Base-by-base conservation (phyloP, 805 yeast species). In the Cyberlindnera xylosilytica region DNA sequence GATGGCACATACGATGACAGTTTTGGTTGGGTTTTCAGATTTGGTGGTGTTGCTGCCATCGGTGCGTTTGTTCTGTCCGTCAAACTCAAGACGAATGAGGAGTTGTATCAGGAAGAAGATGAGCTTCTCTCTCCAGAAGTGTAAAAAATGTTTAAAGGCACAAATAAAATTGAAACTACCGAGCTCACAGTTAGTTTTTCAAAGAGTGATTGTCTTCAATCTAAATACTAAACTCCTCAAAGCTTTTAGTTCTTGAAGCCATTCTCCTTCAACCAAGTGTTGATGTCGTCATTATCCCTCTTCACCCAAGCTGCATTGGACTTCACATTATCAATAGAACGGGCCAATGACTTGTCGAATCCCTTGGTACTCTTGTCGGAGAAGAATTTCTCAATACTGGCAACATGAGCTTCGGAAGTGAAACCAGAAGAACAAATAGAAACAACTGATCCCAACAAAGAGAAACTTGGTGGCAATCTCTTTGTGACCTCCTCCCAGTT, bases 401-500 rank as follows among this genome's bases (percentile, higher is more conserved):
- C 68, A 51, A 72, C 71, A 48, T 79, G 78, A 26, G 70, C 76
- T 28, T 64, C 61, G 41, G 76, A 74, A 22, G 88, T 74, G 65
- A 79, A 82, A 1, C 83, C 79, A 19, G 79, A 65, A 30, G 86
- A 74, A 36, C 81, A 66, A 27, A 84, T 49, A 24, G 73, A 69
- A 30, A 91, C 84, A 45, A 93, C 81, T 16, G 82, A 70, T 17
- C 91, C 84, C 54, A 91, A 71, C 87, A 89, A 79, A 19, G 88
- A 73, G 50, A 83, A 73, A 11, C 87, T 83, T 13, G 95, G 87
- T 39, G 97, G 96, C 60, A 88, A 74, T 56, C 74, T 69, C 61
- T 78, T 73, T 53, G 66, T 65, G 46, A 91, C 59, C 34, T 69
- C 73, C 44, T 79, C 88, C 91, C 95, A 91, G 64, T 90, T 81